Percentiles rank a stretch among this genome's conserved stretches.
phyloP scores from a whole-genome alignment of 2,329 filamentous ascomycete genomes.

The Dichotomopilus funicola region DNA sequence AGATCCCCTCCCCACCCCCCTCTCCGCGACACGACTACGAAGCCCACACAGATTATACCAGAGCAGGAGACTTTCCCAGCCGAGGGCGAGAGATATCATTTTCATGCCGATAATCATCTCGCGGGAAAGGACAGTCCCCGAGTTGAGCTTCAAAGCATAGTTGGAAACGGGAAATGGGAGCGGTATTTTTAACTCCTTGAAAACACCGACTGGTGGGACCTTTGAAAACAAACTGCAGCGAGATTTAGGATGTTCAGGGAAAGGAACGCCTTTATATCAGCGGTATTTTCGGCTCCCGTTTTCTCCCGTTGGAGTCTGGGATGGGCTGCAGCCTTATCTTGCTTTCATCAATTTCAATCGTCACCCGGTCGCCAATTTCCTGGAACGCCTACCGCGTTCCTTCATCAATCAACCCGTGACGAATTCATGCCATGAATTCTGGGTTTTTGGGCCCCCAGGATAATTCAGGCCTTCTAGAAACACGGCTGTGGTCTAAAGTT shows the following conservation, averaged over 20 bases:
- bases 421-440: slow-evolving; percentile 15
- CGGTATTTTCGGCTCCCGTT: slow-evolving; percentile 7
- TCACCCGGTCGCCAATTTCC: slow-evolving; percentile 10
- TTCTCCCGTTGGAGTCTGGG: slow-evolving; percentile 6
- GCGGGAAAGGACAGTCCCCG: too few species aligned
- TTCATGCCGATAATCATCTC: too few species aligned
- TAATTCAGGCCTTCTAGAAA: slow-evolving; percentile 1
- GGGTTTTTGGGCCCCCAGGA: not conserved
- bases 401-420: slow-evolving; percentile 25
- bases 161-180: too few species aligned
- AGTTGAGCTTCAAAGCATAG: too few species aligned
- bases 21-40: too few species aligned
- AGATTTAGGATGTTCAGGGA: slow-evolving; percentile 22
- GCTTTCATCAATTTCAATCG: slow-evolving; percentile 10
- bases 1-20: slow-evolving; percentile 13
- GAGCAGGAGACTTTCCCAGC: too few species aligned
- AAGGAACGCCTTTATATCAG: slow-evolving; percentile 24
- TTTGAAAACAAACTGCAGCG: not conserved
- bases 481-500: not conserved
- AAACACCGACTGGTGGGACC: too few species aligned
- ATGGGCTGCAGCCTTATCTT: slow-evolving; percentile 27
- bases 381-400: slow-evolving; percentile 12
- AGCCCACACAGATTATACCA: too few species aligned
- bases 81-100: too few species aligned
- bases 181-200: too few species aligned